Base-by-base conservation (phyloP, 306 rosid species). In the Corylus avellana region DNA sequence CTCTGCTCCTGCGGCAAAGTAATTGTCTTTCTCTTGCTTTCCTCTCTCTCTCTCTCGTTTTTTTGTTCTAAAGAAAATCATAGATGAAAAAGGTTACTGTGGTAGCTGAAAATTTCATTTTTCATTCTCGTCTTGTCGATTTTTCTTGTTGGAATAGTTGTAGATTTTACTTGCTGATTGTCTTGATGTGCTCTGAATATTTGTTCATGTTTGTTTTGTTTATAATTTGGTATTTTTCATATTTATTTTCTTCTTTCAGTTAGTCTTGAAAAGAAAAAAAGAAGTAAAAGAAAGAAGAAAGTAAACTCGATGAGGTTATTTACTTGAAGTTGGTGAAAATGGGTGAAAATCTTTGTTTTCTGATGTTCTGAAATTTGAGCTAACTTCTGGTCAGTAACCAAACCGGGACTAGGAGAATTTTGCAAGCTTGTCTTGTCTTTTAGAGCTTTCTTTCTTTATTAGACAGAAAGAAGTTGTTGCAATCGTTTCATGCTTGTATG, bases 1-100 rank as follows among this genome's bases (percentile, higher is more conserved):
- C 54, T 85, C 97, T 78, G 80, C 97, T 64, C 87, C 90, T 47
- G 91, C 92, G 62, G 88, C 92, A 25, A 94, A 92, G 98, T 94
- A 88, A 69, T 39, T 49, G 29, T 18, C 77, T 35, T 54, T 71
- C 29, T 81, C 55, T 75, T 72, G 62, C 12, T 46, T 73, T 32
- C 64, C 64, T 58, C 12, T 46, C 42, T 17, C 55, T 35, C 54
- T 49, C 80, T 68, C 39, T 35, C n/a, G 1, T 72, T 73, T 50
- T 12, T 56, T 49, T 49, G 8, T 72, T 72, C 7, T 27, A 3
- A 32, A 37, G 12, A 59, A 72, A 64, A 17, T 66, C 10, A 20
- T 44, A 12, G 5, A 64, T 55, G 69, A 37, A 22, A 47, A 9
- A 27, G 4, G 57, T n/a, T 69, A 27, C 11, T 50, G 46, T 50